phyloP scores from a whole-genome alignment of 306 rosid genomes.

The Gynostemma pentaphyllum region DNA sequence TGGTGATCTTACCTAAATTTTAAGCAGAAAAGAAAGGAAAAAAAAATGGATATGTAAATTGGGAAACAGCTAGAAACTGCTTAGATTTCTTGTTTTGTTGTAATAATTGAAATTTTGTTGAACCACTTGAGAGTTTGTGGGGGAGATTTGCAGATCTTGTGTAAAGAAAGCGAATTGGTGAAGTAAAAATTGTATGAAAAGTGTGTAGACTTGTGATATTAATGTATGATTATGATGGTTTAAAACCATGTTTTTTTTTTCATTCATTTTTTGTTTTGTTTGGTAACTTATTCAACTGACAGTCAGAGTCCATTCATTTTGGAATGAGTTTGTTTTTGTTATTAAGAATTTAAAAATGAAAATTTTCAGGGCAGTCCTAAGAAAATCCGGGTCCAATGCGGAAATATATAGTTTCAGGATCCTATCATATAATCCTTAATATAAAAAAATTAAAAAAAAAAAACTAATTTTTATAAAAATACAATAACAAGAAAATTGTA shows the following conservation, averaged over 20 bases:
- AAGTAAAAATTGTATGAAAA: background rate
- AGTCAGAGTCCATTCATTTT: background rate
- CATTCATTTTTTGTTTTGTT: background rate
- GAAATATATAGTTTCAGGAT: too few species aligned
- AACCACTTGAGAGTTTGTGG: background rate
- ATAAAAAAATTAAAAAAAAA: too few species aligned
- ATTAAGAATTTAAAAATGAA: too few species aligned
- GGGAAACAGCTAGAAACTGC: constrained; percentile 1
- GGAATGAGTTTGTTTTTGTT: background rate
- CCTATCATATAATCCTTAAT: too few species aligned
- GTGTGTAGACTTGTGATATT: background rate
- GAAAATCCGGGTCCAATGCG: too few species aligned
- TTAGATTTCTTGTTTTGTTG: background rate
- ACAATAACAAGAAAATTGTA: too few species aligned
- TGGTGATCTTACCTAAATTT: constrained; percentile 5
- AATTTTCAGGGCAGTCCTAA: too few species aligned
- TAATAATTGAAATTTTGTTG: constrained; percentile 6
- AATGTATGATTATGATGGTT: background rate
- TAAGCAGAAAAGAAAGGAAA: background rate
- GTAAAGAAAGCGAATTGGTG: background rate
- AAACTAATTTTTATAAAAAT: too few species aligned
- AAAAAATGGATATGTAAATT: background rate
- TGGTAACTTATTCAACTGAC: background rate
- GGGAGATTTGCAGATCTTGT: constrained; percentile 3
- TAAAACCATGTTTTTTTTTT: background rate